Evolutionary conservation across 75 land plant genomes (phyloP), one percentile per base, ranked within the genome.

Genomic region (Cryptomeria japonica): DNA sequence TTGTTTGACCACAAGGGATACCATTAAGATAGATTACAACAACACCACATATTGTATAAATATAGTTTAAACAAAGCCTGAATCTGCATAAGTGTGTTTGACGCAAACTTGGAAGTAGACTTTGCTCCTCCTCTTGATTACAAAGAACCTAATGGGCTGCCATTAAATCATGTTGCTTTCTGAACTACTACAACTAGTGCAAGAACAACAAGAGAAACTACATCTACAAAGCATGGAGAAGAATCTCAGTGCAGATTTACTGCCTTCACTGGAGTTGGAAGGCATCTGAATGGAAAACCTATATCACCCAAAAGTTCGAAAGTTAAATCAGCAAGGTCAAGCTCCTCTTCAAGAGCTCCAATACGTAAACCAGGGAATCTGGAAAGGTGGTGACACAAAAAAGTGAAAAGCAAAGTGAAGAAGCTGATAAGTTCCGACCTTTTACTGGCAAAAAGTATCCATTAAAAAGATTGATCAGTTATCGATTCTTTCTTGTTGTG

Each of bases 91-190:
- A 86, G 91, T 84, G 87, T 93, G 31, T 90, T 93, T 86, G 93
- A 93, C 47, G 91, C 93, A 10, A 94, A 94, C 53, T 93, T 93
- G 90, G 95, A 93, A 85, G 94, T 93, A 42, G 95, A 92, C 46
- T 93, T 94, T 93, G 93, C 92, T 28, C 93, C 94, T 36, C 93
- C 93, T 44, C 89, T 92, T 38, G 94, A 94, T 88, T 94, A 93
- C 85, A 91, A 92, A 85, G 93, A 92, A 87, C 93, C 93, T 38
- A 91, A 93, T 84, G 88, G 85, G 72, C 18, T 36, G 0, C 80
- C 41, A 14, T 0, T 36, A 16, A 13, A 37, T 0, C 38, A 16
- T 75, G 3, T 38, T 75, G 32, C 75, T 72, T 8, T 44, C 47
- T 44, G 47, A 6, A 44, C 47, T 53, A 15, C 55, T 12, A 56